Evolutionary conservation across 371 early-diverging fungal species (phyloP).

Genomic region (Nosema muscidifuracis): DNA sequence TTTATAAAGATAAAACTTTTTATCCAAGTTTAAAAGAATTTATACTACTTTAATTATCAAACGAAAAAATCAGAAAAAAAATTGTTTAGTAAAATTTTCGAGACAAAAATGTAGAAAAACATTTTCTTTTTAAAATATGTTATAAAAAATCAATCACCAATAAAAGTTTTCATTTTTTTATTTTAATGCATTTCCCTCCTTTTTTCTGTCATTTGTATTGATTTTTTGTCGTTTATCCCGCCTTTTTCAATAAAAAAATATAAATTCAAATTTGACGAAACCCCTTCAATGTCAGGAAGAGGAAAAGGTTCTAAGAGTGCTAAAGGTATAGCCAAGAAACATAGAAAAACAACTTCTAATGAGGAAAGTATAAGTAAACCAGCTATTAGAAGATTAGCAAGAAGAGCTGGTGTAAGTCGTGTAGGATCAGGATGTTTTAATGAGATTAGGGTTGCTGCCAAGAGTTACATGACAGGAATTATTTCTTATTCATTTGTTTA

Average conservation of each 20-base stretch:
- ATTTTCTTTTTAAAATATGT: no score
- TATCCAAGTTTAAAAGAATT: no score
- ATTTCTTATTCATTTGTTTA: slow-evolving; percentile 94
- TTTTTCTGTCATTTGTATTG: slow-evolving; percentile 70
- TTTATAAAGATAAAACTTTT: no score
- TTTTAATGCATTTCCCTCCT: not conserved
- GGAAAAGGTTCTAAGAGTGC: slow-evolving; percentile 68
- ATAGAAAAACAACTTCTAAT: slow-evolving; percentile 68
- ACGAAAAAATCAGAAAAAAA: no score
- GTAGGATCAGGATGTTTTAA: slow-evolving; percentile 96
- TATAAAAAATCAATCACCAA: no score
- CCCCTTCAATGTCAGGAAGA: slow-evolving; percentile 36
- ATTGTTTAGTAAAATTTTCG: no score
- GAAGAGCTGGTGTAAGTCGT: slow-evolving; percentile 99
- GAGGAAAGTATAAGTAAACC: slow-evolving; percentile 87
- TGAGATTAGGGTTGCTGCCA: slow-evolving; percentile 89
- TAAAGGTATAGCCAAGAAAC: slow-evolving; percentile 93
- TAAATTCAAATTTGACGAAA: not conserved
- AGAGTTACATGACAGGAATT: slow-evolving; percentile 90
- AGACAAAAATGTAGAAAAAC: no score
- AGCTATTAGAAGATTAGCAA: slow-evolving; percentile 98
- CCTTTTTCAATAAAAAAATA: not conserved
- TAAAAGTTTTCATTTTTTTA: not conserved
- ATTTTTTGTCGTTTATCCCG: slow-evolving; percentile 56
- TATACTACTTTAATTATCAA: no score